phyloP scores from a whole-genome alignment of 768 basidiomycete species.

The Phylloporus scabripes region DNA sequence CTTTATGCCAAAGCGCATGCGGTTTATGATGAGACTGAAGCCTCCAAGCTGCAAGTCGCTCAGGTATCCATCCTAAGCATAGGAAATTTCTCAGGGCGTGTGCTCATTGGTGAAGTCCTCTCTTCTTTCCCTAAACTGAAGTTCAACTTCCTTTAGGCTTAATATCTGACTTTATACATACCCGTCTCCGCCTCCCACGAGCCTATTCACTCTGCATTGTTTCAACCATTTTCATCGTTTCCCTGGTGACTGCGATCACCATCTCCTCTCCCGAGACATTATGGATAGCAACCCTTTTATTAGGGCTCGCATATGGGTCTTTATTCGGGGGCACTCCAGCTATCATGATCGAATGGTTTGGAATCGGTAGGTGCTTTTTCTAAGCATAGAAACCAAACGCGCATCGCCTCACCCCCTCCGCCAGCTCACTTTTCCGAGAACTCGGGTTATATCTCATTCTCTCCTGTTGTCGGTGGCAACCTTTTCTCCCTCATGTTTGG shows the following conservation, averaged over 20 bases:
- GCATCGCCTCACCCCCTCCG: not conserved
- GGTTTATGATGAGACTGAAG: constrained; percentile 58
- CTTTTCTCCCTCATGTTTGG: constrained; percentile 81
- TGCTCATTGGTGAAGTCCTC: constrained; percentile 55
- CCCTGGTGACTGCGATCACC: constrained; percentile 56
- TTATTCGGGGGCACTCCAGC: constrained; percentile 69
- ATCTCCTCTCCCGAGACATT: constrained; percentile 54
- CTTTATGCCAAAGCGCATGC: constrained; percentile 57
- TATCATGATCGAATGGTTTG: constrained; percentile 84
- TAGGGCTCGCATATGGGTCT: constrained; percentile 58
- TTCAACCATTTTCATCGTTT: constrained; percentile 60
- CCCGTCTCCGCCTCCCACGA: constrained; percentile 52
- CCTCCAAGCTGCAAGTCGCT: constrained; percentile 69
- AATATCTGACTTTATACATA: constrained; percentile 61
- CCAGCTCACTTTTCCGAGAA: constrained; percentile 76
- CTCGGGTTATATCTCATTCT: constrained; percentile 75
- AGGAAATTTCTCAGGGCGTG: constrained; percentile 75
- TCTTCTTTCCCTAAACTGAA: not conserved
- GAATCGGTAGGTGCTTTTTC: constrained; percentile 53
- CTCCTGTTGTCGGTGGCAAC: constrained; percentile 74
- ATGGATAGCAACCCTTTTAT: constrained; percentile 43
- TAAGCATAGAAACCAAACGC: not conserved
- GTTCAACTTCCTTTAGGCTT: constrained; percentile 42
- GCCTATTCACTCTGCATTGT: constrained; percentile 68
- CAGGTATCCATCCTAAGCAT: constrained; percentile 83